Base-by-base conservation (phyloP, 1,284 basidiomycete species). In the Pseudozyma sp. region DNA sequence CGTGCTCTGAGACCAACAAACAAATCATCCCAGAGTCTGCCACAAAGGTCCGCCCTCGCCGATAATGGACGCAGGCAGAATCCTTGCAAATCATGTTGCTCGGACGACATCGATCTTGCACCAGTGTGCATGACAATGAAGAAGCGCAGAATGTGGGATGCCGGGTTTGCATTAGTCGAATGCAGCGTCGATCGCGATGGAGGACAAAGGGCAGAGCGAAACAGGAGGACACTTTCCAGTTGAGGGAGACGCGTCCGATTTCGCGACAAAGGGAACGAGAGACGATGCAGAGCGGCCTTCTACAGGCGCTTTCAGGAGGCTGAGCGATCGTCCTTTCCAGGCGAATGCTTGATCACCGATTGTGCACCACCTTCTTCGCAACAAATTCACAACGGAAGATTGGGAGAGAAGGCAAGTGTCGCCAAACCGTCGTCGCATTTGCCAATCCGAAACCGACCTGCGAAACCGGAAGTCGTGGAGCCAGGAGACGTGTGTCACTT, bases 1-100 rank as follows among this genome's bases (percentile, higher is more conserved):
- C 35, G 34, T 49, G 24, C 4, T 24, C 47, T 49, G 49, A 51
- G 33, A 51, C 37, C 49, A 51, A 51, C 37, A 51, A 51, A 51
- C 49, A 51, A 24, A 37, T 17, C 16, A 24, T 30, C 19, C 11
- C 17, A 40, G 16, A 24, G 24, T 24, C 49, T 14, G 37, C 29
- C 24, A 29, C 35, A 51, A 30, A 39, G 7, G 4, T 24, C 24
- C 24, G 24, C 24, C 34, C 6, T n/a, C 34, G 34, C n/a, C 33
- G 47, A 31, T 13, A 31, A 6, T 11, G 47, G 47, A 17, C n/a
- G 47, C 33, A 51, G 24, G 24, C 24, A 24, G 24, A 24, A 24
- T 24, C 24, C 24, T 24, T 24, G 24, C 24, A 24, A 24, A 24
- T 2, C 24, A 24, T 24, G 24, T 24, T 24, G 24, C 24, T 24